phyloP scores from a whole-genome alignment of 225 moss, liverwort and hornwort genomes.

The Asterella californica region DNA sequence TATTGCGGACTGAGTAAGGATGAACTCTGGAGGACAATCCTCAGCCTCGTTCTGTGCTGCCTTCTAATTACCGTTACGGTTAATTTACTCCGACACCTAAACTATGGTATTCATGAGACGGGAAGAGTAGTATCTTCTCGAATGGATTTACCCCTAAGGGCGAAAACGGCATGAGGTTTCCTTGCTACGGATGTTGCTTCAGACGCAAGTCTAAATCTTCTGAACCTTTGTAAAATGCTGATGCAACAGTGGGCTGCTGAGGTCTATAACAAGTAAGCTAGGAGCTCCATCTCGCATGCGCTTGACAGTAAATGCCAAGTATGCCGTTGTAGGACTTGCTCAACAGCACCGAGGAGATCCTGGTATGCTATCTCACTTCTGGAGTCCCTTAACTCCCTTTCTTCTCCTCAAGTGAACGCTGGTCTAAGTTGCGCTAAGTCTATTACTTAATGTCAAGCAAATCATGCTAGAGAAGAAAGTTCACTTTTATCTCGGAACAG shows the following conservation, averaged over 20 bases:
- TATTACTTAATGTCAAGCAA: neutral
- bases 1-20: constrained; percentile 84
- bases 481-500: neutral
- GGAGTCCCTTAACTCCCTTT: neutral
- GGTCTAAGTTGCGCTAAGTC: neutral
- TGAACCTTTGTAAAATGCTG: neutral
- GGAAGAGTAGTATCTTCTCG: no score
- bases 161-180: no score
- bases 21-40: neutral
- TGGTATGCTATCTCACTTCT: constrained; percentile 37
- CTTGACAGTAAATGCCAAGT: constrained; percentile 75
- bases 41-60: neutral
- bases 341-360: constrained; percentile 69
- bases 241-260: constrained; percentile 67
- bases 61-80: no score
- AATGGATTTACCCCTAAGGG: no score
- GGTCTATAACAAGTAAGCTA: constrained; percentile 69
- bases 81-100: no score
- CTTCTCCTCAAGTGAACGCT: neutral
- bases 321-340: constrained; percentile 73
- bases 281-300: constrained; percentile 75
- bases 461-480: neutral
- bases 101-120: no score
- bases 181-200: no score
- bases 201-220: neutral